Percentiles rank a stretch among this genome's conserved stretches.
Conservation (phyloP, 495 filamentous ascomycete species). For the Penicillium canescens region DNA sequence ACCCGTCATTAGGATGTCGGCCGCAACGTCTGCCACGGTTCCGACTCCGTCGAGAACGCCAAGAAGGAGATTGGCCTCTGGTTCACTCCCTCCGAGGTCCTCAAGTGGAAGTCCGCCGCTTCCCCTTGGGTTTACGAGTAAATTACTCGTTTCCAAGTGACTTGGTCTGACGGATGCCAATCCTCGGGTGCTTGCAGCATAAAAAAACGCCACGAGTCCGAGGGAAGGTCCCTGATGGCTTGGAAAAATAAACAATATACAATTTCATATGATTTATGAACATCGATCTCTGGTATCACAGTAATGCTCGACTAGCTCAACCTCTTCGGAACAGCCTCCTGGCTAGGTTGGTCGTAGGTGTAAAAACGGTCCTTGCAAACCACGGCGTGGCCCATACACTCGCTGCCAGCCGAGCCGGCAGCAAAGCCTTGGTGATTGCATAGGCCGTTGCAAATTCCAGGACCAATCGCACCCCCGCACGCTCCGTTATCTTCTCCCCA, state of each 20-base stretch:
- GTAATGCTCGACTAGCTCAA: constrained; percentile 9
- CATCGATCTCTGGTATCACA: background rate
- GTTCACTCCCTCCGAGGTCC: constrained; percentile 85
- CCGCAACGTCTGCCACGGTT: constrained; percentile 99
- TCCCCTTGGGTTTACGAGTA: constrained; percentile 94
- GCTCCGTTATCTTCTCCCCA: constrained; percentile 13
- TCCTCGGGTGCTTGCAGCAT: constrained; percentile 15
- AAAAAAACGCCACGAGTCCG: constrained; percentile 21
- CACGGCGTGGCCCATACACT: constrained; percentile 92
- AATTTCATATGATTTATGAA: constrained; percentile 21
- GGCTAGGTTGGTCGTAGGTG: constrained; percentile 40
- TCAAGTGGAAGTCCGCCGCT: constrained; percentile 75
- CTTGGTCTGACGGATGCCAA: constrained; percentile 18
- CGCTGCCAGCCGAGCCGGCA: constrained; percentile 70
- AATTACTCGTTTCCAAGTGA: constrained; percentile 31
- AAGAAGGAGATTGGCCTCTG: constrained; percentile 99
- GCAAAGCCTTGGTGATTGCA: constrained; percentile 78
- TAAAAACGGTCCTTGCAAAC: constrained; percentile 74
- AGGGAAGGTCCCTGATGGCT: constrained; percentile 26
- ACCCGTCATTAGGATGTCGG: constrained; percentile 68
- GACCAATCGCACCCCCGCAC: constrained; percentile 52
- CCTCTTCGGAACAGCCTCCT: constrained; percentile 40
- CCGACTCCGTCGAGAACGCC: constrained; percentile 95
- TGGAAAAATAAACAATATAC: constrained; percentile 28
- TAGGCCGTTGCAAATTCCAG: constrained; percentile 82